phyloP scores from a whole-genome alignment of 495 filamentous ascomycete genomes.

The Xylaria bambusicola region DNA sequence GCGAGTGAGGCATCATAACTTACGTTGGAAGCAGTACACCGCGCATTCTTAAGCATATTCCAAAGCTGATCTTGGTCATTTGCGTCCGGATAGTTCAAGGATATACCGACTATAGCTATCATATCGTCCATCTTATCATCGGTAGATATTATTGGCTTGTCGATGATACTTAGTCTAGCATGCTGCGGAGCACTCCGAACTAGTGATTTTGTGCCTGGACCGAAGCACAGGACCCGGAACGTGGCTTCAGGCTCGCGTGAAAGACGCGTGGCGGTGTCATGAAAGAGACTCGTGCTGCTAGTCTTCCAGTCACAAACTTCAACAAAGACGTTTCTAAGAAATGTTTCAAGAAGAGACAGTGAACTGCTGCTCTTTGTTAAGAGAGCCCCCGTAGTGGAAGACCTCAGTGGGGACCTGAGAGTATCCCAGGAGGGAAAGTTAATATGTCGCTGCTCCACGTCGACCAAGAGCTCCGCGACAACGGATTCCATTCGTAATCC shows the following conservation, averaged over 20 bases:
- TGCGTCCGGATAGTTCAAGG: conserved; percentile 37
- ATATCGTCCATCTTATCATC: conserved; percentile 14
- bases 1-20: not conserved
- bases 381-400: conserved; percentile 8
- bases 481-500: conserved; percentile 14
- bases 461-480: conserved; percentile 16
- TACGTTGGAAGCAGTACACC: conserved; percentile 11
- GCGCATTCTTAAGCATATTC: conserved; percentile 25
- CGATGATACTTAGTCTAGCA: conserved; percentile 1
- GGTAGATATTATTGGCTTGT: not conserved
- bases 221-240: conserved; percentile 14
- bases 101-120: conserved; percentile 46
- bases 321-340: conserved; percentile 16
- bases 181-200: not conserved
- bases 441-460: conserved; percentile 15
- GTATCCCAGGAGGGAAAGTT: conserved; percentile 20
- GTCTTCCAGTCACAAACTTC: conserved; percentile 18
- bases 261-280: not conserved
- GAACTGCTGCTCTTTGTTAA: not conserved
- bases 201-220: conserved; percentile 16
- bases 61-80: conserved; percentile 43
- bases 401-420: conserved; percentile 12
- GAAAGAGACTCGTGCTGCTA: conserved; percentile 3
- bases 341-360: conserved; percentile 11
- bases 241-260: not conserved